Evolutionary conservation across 2,329 filamentous ascomycete species (phyloP).

Genomic region (Nemania abortiva): DNA sequence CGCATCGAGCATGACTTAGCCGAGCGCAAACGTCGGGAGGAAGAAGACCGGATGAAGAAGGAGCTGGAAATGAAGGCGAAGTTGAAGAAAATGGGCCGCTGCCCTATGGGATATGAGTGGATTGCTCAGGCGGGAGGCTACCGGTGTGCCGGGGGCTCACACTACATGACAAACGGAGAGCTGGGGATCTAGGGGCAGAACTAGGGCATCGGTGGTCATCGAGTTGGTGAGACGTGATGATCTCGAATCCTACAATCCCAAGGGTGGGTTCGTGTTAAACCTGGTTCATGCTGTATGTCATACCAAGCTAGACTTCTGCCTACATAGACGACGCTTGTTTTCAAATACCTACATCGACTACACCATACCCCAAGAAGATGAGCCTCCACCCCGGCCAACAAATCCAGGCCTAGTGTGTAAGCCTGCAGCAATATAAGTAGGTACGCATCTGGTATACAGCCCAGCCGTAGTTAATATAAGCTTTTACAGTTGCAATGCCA

Average conservation of each 20-base stretch:
- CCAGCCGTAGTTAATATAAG: conserved; percentile 22
- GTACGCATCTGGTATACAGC: not conserved
- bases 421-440: not conserved
- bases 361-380: not conserved
- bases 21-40: conserved; percentile 41
- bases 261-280: not conserved
- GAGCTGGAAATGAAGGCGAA: conserved; percentile 59
- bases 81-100: conserved; percentile 66
- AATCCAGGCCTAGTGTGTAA: not conserved
- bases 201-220: too few relatives aligned
- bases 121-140: conserved; percentile 41
- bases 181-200: not conserved
- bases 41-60: conserved; percentile 55
- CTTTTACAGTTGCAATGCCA: conserved; percentile 31
- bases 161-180: conserved; percentile 36
- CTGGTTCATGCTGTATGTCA: not conserved
- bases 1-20: conserved; percentile 26
- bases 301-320: not conserved
- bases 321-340: not conserved
- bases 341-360: not conserved
- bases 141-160: conserved; percentile 43
- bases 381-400: not conserved
- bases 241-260: not conserved
- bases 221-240: not conserved
- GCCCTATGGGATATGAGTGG: conserved; percentile 63